phyloP scores from a whole-genome alignment of 768 basidiomycete genomes.

The Dendrothele bispora region DNA sequence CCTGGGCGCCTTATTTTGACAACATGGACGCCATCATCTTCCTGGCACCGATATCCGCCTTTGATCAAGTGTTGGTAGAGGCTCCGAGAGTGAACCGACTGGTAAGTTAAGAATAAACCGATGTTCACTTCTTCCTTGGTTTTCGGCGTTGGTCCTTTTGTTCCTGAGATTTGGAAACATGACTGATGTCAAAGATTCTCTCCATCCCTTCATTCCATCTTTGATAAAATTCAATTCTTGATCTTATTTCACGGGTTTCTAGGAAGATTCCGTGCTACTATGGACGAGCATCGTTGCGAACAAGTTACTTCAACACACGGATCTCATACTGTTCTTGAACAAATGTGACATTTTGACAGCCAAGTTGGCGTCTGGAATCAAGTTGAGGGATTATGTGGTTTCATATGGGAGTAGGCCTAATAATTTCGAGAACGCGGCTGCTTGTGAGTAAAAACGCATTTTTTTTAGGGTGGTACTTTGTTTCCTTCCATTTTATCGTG shows the following conservation, averaged over 20 bases:
- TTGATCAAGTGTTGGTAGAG: slow-evolving; percentile 70
- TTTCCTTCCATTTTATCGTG: too few species aligned
- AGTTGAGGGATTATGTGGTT: slow-evolving; percentile 65
- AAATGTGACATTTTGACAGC: slow-evolving; percentile 74
- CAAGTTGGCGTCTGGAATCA: slow-evolving; percentile 66
- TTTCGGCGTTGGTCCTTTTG: not conserved
- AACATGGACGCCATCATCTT: slow-evolving; percentile 76
- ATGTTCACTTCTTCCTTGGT: not conserved
- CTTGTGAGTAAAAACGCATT: slow-evolving; percentile 48
- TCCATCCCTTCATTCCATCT: too few species aligned
- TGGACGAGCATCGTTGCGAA: slow-evolving; percentile 77
- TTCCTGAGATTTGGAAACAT: too few species aligned
- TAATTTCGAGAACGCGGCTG: slow-evolving; percentile 64
- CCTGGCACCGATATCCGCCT: slow-evolving; percentile 67
- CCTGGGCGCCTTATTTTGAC: slow-evolving; percentile 63
- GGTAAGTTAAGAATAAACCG: slow-evolving; percentile 30
- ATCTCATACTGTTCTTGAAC: slow-evolving; percentile 79
- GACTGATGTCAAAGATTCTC: too few species aligned
- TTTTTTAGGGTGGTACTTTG: too few species aligned
- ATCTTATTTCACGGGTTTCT: slow-evolving; percentile 4
- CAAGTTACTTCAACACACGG: slow-evolving; percentile 66
- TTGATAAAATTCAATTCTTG: too few species aligned
- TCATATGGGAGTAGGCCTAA: slow-evolving; percentile 71
- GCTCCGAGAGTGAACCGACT: slow-evolving; percentile 63
- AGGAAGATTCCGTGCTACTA: slow-evolving; percentile 78